A percentile compares a stretch with the other conserved stretches of the same genome.
Conservation (phyloP, 2,329 filamentous ascomycete genomes). For the Thermomyces lanuginosus region DNA sequence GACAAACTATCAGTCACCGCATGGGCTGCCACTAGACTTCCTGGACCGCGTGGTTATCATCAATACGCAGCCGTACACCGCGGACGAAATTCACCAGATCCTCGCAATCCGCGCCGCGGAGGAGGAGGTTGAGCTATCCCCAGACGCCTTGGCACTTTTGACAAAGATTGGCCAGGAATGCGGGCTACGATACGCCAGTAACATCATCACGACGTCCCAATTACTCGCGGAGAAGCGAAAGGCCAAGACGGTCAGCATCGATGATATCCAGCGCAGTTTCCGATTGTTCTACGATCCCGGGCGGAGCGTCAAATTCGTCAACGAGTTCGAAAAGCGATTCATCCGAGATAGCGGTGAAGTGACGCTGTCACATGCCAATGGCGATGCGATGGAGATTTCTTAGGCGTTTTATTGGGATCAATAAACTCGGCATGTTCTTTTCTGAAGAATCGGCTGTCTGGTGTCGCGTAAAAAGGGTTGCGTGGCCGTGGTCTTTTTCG, state of each 20-base stretch:
- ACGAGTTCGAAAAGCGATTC: slow-evolving; percentile 77
- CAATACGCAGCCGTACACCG: slow-evolving; percentile 69
- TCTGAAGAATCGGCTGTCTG: too few species aligned
- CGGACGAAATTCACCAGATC: slow-evolving; percentile 83
- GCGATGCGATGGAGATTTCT: slow-evolving; percentile 55
- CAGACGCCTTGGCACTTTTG: slow-evolving; percentile 78
- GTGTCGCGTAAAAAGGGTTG: slow-evolving; percentile 2
- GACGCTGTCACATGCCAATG: slow-evolving; percentile 43
- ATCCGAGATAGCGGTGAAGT: slow-evolving; percentile 77
- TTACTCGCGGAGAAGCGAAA: slow-evolving; percentile 73
- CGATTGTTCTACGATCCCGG: slow-evolving; percentile 80
- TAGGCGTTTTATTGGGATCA: too few species aligned
- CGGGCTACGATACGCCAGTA: slow-evolving; percentile 88
- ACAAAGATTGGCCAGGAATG: slow-evolving; percentile 93
- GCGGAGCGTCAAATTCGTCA: slow-evolving; percentile 78
- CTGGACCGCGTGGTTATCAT: slow-evolving; percentile 92
- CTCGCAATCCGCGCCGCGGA: slow-evolving; percentile 83
- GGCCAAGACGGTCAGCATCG: slow-evolving; percentile 64
- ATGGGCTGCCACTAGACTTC: slow-evolving; percentile 89
- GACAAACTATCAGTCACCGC: slow-evolving; percentile 82
- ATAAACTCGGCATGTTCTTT: too few species aligned
- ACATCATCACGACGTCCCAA: slow-evolving; percentile 88
- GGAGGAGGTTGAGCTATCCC: slow-evolving; percentile 81
- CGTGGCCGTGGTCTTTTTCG: slow-evolving; percentile 1
- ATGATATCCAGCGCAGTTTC: slow-evolving; percentile 88